These are phyloP conservation scores for Lagerstroemia speciosa DNA, from an alignment of 345 rosid genomes.

Conservation along the genomic window DNA sequence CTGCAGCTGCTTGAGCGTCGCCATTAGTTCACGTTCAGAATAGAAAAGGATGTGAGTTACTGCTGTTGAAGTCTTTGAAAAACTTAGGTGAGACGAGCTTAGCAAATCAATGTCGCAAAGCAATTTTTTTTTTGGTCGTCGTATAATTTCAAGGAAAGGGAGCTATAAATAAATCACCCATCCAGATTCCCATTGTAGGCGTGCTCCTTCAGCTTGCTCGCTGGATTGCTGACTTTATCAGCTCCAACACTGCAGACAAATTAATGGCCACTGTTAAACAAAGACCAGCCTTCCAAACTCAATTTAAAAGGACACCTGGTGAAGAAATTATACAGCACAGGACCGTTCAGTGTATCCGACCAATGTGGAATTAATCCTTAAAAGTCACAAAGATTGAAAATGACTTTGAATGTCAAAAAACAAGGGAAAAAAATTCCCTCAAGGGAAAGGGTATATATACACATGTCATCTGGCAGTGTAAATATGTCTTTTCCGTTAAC, in stretches of 20 bases:
- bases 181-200: constrained; percentile 6
- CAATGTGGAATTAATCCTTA: too few species aligned
- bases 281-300: too few species aligned
- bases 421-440: neutral
- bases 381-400: too few species aligned
- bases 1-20: constrained; percentile 11
- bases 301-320: neutral
- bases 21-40: neutral
- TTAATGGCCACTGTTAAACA: too few species aligned
- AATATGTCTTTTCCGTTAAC: neutral
- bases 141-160: neutral
- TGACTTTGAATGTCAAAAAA: too few species aligned
- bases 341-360: too few species aligned
- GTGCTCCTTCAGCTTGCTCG: constrained; percentile 4
- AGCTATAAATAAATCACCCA: constrained; percentile 9
- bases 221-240: constrained; percentile 11
- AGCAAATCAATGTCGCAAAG: too few species aligned
- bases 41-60: neutral
- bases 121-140: too few species aligned
- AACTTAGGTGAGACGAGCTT: too few species aligned
- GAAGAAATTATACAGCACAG: too few species aligned
- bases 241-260: constrained; percentile 22
- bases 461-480: neutral
- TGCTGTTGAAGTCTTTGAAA: too few species aligned
- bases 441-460: neutral